Evolutionary conservation across 2,329 filamentous ascomycete species (phyloP), one percentile per base, ranked within the genome.

Genomic region (Hymenoscyphus scutula): DNA sequence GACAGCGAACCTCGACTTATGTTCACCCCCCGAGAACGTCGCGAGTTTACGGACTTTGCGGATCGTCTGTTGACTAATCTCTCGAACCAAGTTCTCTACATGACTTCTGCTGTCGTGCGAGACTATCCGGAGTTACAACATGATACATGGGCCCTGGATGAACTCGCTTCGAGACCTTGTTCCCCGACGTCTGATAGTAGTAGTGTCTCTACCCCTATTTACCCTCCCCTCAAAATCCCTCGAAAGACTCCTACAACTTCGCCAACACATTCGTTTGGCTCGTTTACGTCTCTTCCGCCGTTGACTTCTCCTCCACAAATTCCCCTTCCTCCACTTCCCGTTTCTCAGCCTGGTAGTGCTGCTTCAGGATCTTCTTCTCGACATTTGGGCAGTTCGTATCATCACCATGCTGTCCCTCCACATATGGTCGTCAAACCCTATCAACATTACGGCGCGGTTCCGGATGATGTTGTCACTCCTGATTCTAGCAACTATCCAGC

Each of bases 31-130:
- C 56, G 56, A 5, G 57, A 72, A 25, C 67, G 70, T 8, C 64
- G 67, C 19, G 71, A 72, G 37, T 65, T 76, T n/a, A 67, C 68
- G 37, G 72, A 72, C 55, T 73, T 71, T 66, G 65, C 68, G 34
- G 45, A 62, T 19, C 25, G 63, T 25, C 62, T 62, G 1, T 63
- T 68, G 61, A 61, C 37, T 15, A 67, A 70, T 55, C 29, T 56
- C 23, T 25, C 32, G 19, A 34, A 34, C 15, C 55, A 56, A 38
- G 34, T 51, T 19, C 7, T 51, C n/a, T 51, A 11, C 17, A 30
- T 54, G 53, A 32, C 53, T 29, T 53, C 29, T 23, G 7, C n/a
- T 6, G 29, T 53, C 25, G 23, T 29, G 51, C 29, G 29, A 53
- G 8, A 53, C 15, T 17, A 27, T 27, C 11, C 29, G 3, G 23